Conservation (phyloP, 306 rosid species). For the Trichosanthes truncata region DNA sequence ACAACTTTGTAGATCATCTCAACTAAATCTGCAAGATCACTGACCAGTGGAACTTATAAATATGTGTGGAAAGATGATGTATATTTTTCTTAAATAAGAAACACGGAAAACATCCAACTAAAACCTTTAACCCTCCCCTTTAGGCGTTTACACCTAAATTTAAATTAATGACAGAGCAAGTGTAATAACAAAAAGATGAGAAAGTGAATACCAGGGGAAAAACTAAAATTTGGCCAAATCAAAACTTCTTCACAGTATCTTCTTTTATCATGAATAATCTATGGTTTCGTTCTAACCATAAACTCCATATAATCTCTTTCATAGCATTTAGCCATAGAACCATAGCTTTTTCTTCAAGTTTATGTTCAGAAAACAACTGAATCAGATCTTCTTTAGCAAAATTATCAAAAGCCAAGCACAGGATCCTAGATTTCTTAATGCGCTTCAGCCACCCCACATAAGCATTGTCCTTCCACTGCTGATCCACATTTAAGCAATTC, state of each 20-base stretch:
- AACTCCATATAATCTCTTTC: background rate
- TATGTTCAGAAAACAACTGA: background rate
- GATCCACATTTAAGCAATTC: too few relatives aligned
- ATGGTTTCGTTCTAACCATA: background rate
- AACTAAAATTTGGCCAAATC: background rate
- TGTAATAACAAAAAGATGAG: background rate
- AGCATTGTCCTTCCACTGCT: too few relatives aligned
- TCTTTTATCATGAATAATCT: background rate
- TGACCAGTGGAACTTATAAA: conserved; percentile 29
- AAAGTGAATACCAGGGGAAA: background rate
- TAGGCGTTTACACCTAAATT: background rate
- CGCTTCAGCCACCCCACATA: too few relatives aligned
- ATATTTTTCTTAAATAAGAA: background rate
- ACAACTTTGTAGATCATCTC: conserved; percentile 68
- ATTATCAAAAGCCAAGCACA: background rate
- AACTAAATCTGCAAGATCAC: conserved; percentile 79
- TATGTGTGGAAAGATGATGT: background rate
- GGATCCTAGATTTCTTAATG: background rate
- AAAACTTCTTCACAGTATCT: background rate
- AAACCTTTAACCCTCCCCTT: background rate
- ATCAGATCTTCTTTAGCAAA: background rate
- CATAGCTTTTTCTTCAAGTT: background rate
- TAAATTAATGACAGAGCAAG: background rate
- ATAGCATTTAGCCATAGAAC: background rate
- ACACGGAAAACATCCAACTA: background rate